Percentiles rank a stretch among this genome's conserved stretches.
These are phyloP conservation scores for Chaetomiaceae sp. DNA, from an alignment of 2,329 filamentous ascomycete genomes.

Conservation along the genomic window DNA sequence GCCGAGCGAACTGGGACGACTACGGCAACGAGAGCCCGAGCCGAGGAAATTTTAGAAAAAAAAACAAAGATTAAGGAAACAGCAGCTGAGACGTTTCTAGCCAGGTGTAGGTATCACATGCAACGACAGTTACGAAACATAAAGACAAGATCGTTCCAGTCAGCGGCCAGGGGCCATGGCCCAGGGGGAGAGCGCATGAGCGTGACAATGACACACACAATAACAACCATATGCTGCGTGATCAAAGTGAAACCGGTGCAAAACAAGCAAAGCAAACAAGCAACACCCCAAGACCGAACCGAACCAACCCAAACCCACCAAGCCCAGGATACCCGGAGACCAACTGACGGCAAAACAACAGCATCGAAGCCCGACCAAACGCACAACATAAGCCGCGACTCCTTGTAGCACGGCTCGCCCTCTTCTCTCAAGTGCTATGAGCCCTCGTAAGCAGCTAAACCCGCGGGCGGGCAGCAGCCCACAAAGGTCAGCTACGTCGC, in stretches of 20 bases:
- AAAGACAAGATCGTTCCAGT: slow-evolving; percentile 3
- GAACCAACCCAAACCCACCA: background rate
- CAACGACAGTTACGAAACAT: slow-evolving; percentile 15
- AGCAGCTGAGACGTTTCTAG: slow-evolving; percentile 13
- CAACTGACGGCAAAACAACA: background rate
- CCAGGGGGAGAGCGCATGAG: background rate
- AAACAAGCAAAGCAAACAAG: background rate
- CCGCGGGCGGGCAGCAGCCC: slow-evolving; percentile 7
- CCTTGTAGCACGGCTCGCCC: too few species aligned
- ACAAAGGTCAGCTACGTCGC: background rate
- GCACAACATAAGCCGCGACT: too few species aligned
- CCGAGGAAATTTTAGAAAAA: too few species aligned
- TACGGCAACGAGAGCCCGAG: too few species aligned
- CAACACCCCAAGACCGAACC: background rate
- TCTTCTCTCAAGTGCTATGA: slow-evolving; percentile 12
- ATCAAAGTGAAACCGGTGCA: background rate
- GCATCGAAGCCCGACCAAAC: background rate
- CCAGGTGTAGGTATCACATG: slow-evolving; percentile 21
- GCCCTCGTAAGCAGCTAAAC: slow-evolving; percentile 16
- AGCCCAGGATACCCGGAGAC: background rate
- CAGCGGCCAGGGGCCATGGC: background rate
- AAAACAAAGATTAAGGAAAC: background rate
- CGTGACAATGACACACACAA: background rate
- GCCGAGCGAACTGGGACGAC: too few species aligned
- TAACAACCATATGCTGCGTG: background rate